These are phyloP conservation scores for Epichloe baconii DNA, from an alignment of 2,329 filamentous ascomycete species.

Conservation along the genomic window DNA sequence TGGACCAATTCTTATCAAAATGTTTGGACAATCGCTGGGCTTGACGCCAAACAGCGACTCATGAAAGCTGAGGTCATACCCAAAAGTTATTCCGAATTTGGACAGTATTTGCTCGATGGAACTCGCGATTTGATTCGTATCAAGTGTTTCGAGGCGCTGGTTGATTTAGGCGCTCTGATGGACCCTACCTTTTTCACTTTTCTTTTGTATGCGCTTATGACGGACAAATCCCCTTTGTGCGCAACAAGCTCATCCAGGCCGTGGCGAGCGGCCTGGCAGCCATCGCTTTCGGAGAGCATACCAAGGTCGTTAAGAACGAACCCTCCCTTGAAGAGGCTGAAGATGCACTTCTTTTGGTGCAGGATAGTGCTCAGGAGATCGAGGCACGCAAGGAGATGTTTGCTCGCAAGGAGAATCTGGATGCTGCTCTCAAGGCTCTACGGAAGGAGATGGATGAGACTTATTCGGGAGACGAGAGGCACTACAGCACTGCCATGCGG, in stretches of 20 bases:
- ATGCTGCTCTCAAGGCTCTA: conserved; percentile 36
- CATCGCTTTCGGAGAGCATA: conserved; percentile 49
- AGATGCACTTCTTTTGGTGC: conserved; percentile 25
- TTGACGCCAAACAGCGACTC: conserved; percentile 47
- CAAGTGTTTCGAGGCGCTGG: conserved; percentile 50
- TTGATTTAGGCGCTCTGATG: conserved; percentile 48
- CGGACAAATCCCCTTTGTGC: conserved; percentile 50
- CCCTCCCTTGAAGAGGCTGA: conserved; percentile 23
- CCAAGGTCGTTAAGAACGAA: conserved; percentile 30
- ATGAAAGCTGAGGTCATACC: conserved; percentile 53
- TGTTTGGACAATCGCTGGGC: conserved; percentile 47
- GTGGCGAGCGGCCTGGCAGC: conserved; percentile 47
- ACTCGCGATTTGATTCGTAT: conserved; percentile 50
- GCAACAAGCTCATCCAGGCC: conserved; percentile 44
- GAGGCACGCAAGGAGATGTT: conserved; percentile 50
- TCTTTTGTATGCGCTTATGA: conserved; percentile 44
- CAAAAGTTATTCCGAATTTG: conserved; percentile 39
- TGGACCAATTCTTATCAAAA: conserved; percentile 58
- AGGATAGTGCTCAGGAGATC: conserved; percentile 33
- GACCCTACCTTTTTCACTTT: conserved; percentile 42
- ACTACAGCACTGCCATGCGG: conserved; percentile 29
- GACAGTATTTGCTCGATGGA: conserved; percentile 51
- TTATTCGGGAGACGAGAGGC: conserved; percentile 23
- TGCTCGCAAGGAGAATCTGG: conserved; percentile 49
- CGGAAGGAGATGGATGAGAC: conserved; percentile 31